These are phyloP conservation scores for Claviceps paspali DNA, from an alignment of 2,329 filamentous ascomycete species.

Conservation along the genomic window DNA sequence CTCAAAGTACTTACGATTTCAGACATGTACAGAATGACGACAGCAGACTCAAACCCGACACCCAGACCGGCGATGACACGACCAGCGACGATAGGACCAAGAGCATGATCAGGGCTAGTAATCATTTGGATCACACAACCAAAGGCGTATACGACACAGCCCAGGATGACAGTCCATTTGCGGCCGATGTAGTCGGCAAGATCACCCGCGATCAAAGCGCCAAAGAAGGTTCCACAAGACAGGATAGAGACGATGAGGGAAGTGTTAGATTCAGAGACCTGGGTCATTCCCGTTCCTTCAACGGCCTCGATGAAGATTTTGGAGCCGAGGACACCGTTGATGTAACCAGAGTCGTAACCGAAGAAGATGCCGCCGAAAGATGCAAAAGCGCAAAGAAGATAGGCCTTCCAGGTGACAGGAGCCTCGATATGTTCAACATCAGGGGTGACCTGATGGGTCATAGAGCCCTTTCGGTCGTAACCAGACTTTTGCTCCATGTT, in stretches of 20 bases:
- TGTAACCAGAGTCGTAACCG: constrained; percentile 66
- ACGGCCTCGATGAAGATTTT: constrained; percentile 36
- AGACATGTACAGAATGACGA: constrained; percentile 78
- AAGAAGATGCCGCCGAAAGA: constrained; percentile 63
- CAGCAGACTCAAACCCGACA: constrained; percentile 67
- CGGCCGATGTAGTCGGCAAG: constrained; percentile 61
- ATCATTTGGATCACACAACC: constrained; percentile 54
- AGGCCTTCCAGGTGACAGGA: constrained; percentile 53
- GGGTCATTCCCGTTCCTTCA: constrained; percentile 22
- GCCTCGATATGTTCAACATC: constrained; percentile 49
- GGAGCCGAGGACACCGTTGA: constrained; percentile 46
- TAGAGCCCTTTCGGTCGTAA: constrained; percentile 12
- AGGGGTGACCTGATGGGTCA: constrained; percentile 25
- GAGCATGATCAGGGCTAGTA: constrained; percentile 27
- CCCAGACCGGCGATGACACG: constrained; percentile 63
- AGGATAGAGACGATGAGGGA: constrained; percentile 60
- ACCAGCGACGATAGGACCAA: constrained; percentile 53
- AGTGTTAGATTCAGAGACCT: constrained; percentile 26
- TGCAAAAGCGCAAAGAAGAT: constrained; percentile 54
- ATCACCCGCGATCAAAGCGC: constrained; percentile 63
- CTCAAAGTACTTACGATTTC: constrained; percentile 42
- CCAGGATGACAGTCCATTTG: constrained; percentile 54
- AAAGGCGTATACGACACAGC: constrained; percentile 55
- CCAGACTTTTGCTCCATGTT: constrained; percentile 8
- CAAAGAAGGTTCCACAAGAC: constrained; percentile 64